These are phyloP conservation scores for Fusarium brachygibbosum DNA, from an alignment of 2,329 filamentous ascomycete species.

Conservation along the genomic window DNA sequence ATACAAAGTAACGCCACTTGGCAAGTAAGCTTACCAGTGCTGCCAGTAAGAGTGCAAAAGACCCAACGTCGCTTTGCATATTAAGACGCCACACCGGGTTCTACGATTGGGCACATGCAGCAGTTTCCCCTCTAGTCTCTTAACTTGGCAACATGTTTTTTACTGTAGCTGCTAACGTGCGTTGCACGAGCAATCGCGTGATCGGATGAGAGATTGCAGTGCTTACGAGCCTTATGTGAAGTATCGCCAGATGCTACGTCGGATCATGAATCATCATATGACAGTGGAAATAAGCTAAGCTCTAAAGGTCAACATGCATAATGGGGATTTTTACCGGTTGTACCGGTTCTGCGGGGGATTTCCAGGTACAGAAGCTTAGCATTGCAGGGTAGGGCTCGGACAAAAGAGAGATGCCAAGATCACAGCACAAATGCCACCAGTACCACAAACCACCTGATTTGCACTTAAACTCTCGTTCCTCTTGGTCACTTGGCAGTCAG, in stretches of 20 bases:
- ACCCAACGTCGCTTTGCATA: slow-evolving; percentile 2
- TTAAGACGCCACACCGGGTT: background rate
- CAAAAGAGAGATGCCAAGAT: background rate
- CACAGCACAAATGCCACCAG: background rate
- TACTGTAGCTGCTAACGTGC: background rate
- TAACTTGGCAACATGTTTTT: background rate
- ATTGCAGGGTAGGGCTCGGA: background rate
- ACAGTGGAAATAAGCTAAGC: background rate
- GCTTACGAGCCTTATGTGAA: background rate
- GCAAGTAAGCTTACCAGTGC: slow-evolving; percentile 26
- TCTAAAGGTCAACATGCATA: background rate
- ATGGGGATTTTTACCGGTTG: background rate
- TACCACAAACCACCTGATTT: background rate
- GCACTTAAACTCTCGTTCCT: background rate
- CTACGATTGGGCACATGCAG: background rate
- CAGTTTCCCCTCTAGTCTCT: background rate
- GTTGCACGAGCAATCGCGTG: slow-evolving; percentile 15
- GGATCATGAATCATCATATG: background rate
- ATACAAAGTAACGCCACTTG: background rate
- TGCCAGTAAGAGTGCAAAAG: slow-evolving; percentile 2
- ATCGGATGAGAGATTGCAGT: background rate
- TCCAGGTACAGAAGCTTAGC: slow-evolving; percentile 12
- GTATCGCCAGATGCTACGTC: background rate
- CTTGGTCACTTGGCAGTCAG: background rate
- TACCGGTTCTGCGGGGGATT: slow-evolving; percentile 14